phyloP scores from a whole-genome alignment of 2,329 filamentous ascomycete genomes.

The Ophioceras dolichostomum region DNA sequence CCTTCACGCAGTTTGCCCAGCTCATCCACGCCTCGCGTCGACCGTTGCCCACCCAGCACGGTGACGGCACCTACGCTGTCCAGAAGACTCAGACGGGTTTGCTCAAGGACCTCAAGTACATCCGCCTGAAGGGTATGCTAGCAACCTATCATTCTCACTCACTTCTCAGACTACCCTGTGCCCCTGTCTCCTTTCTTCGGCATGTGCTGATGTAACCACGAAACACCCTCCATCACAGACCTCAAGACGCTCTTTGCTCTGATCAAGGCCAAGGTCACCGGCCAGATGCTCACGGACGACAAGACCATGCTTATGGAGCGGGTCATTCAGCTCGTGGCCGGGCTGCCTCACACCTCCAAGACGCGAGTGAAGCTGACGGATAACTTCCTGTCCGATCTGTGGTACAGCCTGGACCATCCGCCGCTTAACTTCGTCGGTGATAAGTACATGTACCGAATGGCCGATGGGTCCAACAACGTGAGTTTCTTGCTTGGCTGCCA shows the following conservation, averaged over 20 bases:
- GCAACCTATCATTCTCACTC: too few relatives aligned
- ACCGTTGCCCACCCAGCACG: constrained; percentile 51
- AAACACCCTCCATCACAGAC: too few relatives aligned
- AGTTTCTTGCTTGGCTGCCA: too few relatives aligned
- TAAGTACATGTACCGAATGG: constrained; percentile 51
- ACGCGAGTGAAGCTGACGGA: constrained; percentile 52
- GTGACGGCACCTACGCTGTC: constrained; percentile 46
- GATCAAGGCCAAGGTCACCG: constrained; percentile 49
- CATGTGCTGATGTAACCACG: too few relatives aligned
- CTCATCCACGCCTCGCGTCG: constrained; percentile 36
- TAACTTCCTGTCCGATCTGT: constrained; percentile 55
- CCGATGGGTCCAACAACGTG: constrained; percentile 60
- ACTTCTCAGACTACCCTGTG: too few relatives aligned
- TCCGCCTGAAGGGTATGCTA: constrained; percentile 33
- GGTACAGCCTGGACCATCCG: constrained; percentile 61
- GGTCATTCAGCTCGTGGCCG: constrained; percentile 57
- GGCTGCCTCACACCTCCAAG: constrained; percentile 49
- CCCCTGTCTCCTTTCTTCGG: too few relatives aligned
- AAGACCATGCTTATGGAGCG: constrained; percentile 69
- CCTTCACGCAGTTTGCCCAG: constrained; percentile 21
- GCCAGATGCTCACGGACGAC: constrained; percentile 54
- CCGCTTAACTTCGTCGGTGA: constrained; percentile 53
- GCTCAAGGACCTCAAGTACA: constrained; percentile 41
- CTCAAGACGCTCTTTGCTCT: constrained; percentile 50
- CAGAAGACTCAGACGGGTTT: constrained; percentile 36